phyloP scores from a whole-genome alignment of 495 filamentous ascomycete species.

The Cercophora newfieldiana region DNA sequence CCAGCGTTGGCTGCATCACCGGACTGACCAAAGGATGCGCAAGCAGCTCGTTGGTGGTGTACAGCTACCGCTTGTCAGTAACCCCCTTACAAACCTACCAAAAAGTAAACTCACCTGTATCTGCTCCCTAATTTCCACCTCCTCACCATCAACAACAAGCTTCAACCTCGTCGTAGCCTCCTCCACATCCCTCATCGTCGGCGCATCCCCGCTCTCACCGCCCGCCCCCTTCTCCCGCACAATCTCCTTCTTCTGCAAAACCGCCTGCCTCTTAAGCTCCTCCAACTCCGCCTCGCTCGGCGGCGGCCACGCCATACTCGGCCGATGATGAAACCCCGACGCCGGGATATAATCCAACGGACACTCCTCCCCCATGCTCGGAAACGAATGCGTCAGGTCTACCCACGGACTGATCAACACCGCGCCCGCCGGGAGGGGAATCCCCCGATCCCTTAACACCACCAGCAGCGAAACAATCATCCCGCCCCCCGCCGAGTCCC shows the following conservation, averaged over 20 bases:
- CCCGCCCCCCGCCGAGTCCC: conserved; percentile 88
- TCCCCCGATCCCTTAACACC: conserved; percentile 72
- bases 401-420: conserved; percentile 93
- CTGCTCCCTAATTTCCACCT: conserved; percentile 79
- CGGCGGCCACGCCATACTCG: conserved; percentile 86
- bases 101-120: conserved; percentile 59
- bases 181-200: conserved; percentile 29
- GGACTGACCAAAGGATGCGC: conserved; percentile 89
- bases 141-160: conserved; percentile 67
- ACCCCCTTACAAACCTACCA: not conserved
- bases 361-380: conserved; percentile 73
- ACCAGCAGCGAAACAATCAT: conserved; percentile 82
- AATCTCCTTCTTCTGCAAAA: conserved; percentile 25
- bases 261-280: conserved; percentile 40
- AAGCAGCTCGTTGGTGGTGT: conserved; percentile 83
- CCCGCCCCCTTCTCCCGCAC: conserved; percentile 9
- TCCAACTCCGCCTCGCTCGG: conserved; percentile 70
- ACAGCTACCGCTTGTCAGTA: conserved; percentile 57
- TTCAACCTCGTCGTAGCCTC: conserved; percentile 53
- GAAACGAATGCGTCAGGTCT: conserved; percentile 91
- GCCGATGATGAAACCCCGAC: conserved; percentile 82
- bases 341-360: conserved; percentile 83
- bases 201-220: conserved; percentile 14
- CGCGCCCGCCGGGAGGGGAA: conserved; percentile 84
- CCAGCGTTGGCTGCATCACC: conserved; percentile 78